Conservation (phyloP, 2,329 filamentous ascomycete species). For the Phoma sp. region DNA sequence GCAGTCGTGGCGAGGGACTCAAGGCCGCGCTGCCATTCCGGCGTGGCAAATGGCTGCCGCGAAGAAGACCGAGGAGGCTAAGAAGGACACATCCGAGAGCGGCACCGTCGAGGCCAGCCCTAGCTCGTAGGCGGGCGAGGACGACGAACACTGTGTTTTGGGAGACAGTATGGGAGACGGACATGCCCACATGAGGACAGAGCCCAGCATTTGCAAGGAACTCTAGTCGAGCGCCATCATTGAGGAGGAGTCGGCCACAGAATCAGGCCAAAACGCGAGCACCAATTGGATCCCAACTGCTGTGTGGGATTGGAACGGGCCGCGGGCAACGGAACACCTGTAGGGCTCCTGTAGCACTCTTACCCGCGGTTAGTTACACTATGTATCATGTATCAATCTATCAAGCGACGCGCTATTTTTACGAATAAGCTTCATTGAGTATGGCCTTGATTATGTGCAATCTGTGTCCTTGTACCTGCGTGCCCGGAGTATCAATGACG, state of each 20-base stretch:
- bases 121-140: constrained; percentile 25
- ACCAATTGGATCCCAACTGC: background rate
- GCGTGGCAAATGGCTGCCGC: constrained; percentile 61
- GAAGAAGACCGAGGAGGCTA: constrained; percentile 53
- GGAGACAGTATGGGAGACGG: too few relatives aligned
- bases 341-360: background rate
- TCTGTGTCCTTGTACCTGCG: too few relatives aligned
- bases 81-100: constrained; percentile 51
- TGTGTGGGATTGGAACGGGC: background rate
- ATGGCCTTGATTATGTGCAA: too few relatives aligned
- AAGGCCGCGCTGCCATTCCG: constrained; percentile 55
- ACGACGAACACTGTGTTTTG: too few relatives aligned
- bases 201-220: background rate
- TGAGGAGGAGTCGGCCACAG: too few relatives aligned
- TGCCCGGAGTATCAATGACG: too few relatives aligned
- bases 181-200: too few relatives aligned
- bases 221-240: background rate
- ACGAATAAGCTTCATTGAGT: too few relatives aligned
- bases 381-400: too few relatives aligned
- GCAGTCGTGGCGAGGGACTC: constrained; percentile 16
- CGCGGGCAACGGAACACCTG: background rate
- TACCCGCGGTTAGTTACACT: too few relatives aligned
- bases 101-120: constrained; percentile 43
- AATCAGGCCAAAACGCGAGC: too few relatives aligned
- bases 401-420: too few relatives aligned